Percentiles rank a stretch among this genome's conserved stretches.
Evolutionary conservation across 1,139 yeast genomes (phyloP).

Genomic region (Taphrina flavorubra): DNA sequence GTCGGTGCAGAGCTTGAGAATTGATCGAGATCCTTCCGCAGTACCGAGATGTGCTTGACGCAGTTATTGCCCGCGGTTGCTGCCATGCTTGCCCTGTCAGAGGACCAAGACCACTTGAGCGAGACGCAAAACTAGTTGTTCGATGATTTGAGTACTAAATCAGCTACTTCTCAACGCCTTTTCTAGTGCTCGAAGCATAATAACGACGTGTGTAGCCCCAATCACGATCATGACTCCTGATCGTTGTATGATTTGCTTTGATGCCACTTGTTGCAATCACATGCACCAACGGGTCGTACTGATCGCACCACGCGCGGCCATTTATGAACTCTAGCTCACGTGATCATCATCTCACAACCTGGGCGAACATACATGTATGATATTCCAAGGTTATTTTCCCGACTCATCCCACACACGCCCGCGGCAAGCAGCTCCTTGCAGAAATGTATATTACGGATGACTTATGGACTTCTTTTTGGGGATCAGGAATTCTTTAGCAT

Average conservation of each 20-base stretch:
- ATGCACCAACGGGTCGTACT: constrained; percentile 1
- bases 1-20: constrained; percentile 9
- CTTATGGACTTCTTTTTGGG: too few relatives aligned
- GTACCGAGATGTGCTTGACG: constrained; percentile 29
- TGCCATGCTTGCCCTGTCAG: constrained; percentile 7
- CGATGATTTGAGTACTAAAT: neutral
- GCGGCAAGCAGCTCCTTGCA: too few relatives aligned
- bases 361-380: too few relatives aligned
- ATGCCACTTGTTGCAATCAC: constrained; percentile 8
- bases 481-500: too few relatives aligned
- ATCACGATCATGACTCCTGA: too few relatives aligned
- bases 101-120: neutral
- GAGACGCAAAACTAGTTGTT: neutral
- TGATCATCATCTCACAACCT: neutral
- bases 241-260: neutral
- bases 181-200: too few relatives aligned
- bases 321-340: neutral
- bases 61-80: constrained; percentile 36
- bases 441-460: too few relatives aligned
- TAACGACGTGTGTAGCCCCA: too few relatives aligned
- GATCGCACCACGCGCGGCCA: neutral
- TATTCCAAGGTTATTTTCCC: too few relatives aligned
- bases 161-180: too few relatives aligned
- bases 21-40: constrained; percentile 32
- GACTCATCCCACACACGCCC: too few relatives aligned